phyloP scores from a whole-genome alignment of 805 yeast genomes.

The Schizosaccharomyces octosporus region DNA sequence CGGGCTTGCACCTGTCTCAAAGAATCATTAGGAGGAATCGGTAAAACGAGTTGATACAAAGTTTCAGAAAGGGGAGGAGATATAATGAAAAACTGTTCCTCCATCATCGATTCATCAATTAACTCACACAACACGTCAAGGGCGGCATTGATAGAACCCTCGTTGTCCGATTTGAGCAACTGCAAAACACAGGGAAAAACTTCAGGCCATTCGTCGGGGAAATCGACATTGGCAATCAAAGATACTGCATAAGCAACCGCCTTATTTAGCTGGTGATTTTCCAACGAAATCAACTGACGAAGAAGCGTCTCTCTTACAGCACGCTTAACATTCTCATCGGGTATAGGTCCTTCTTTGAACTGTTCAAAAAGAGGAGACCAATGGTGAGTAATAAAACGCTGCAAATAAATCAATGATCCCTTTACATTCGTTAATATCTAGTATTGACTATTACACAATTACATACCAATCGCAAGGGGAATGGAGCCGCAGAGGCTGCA shows the following conservation, averaged over 20 bases:
- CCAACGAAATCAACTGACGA: background rate
- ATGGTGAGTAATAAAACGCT: background rate
- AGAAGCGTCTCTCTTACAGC: background rate
- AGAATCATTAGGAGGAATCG: background rate
- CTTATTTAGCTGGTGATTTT: background rate
- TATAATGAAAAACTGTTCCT: background rate
- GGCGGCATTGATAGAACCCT: background rate
- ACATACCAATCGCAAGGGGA: background rate
- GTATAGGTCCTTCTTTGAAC: background rate
- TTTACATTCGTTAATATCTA: background rate
- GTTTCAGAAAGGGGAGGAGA: background rate
- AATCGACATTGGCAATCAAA: background rate
- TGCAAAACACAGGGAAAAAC: background rate
- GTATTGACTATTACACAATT: background rate
- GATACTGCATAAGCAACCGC: background rate
- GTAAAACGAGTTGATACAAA: background rate
- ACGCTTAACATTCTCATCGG: background rate
- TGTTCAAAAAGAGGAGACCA: background rate
- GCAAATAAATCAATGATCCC: constrained; percentile 2
- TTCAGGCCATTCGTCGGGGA: constrained; percentile 2
- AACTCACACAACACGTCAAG: background rate
- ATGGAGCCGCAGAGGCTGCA: background rate
- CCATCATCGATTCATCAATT: background rate
- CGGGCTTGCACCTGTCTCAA: background rate
- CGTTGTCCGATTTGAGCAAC: background rate